A percentile compares a stretch with the other conserved stretches of the same genome.
Conservation (phyloP, 208 protist genomes). For the Trypanosomatidae sp. region DNA sequence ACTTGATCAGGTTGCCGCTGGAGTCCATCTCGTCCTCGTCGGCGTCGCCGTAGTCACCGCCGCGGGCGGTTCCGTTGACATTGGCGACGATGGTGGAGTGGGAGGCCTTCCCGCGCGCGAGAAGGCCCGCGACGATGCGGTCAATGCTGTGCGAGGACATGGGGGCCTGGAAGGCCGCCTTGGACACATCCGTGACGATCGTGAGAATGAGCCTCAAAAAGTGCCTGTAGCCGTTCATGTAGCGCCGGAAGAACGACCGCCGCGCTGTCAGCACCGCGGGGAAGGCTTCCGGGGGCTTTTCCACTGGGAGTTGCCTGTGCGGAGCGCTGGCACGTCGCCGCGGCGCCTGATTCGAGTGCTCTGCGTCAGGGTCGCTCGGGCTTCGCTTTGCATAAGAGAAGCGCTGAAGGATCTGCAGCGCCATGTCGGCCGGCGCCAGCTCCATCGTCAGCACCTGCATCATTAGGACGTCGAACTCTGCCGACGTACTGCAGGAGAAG, state of each 20-base stretch:
- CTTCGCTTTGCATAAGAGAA: constrained; percentile 41
- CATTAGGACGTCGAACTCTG: constrained; percentile 53
- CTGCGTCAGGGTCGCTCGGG: neutral
- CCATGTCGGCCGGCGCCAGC: constrained; percentile 49
- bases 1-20: constrained; percentile 25
- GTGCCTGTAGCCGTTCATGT: constrained; percentile 21
- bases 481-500: constrained; percentile 12
- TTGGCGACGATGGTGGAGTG: constrained; percentile 20
- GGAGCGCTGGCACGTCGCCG: neutral
- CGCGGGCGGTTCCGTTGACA: constrained; percentile 19
- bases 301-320: neutral
- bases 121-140: constrained; percentile 30
- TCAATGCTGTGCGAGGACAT: constrained; percentile 15
- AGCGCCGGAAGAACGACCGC: constrained; percentile 5
- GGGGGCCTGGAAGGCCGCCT: constrained; percentile 26
- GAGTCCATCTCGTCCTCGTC: constrained; percentile 30
- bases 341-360: neutral
- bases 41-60: constrained; percentile 24
- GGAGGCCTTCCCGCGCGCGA: constrained; percentile 22
- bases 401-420: constrained; percentile 65
- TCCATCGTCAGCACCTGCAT: constrained; percentile 65
- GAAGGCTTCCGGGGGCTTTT: neutral
- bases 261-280: neutral
- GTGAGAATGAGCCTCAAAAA: constrained; percentile 73
- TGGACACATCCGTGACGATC: constrained; percentile 39